A percentile compares a stretch with the other conserved stretches of the same genome.
Conservation (phyloP, 345 rosid genomes). For the Brassica carinata region DNA sequence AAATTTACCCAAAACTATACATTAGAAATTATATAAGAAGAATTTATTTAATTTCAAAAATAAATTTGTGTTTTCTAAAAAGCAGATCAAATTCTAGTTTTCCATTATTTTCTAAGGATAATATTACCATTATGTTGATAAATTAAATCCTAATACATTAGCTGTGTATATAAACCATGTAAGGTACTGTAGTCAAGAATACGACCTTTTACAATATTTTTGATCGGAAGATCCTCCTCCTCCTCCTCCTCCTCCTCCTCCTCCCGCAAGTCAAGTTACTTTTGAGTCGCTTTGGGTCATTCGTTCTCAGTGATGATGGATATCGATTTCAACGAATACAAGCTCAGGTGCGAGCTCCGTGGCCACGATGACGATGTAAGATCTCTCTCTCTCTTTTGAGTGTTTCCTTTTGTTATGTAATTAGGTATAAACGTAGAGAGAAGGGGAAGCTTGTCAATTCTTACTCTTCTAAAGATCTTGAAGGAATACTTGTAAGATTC, state of each 20-base stretch:
- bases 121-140: no score
- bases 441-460: conserved; percentile 81
- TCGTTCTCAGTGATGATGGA: conserved; percentile 51
- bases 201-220: no score
- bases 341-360: conserved; percentile 72
- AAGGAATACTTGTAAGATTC: conserved; percentile 82
- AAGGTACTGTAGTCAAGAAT: no score
- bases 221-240: not conserved
- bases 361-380: conserved; percentile 96
- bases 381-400: conserved; percentile 7
- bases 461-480: conserved; percentile 85
- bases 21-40: no score
- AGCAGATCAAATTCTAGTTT: no score
- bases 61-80: no score
- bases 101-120: no score
- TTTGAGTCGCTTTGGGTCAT: conserved; percentile 27
- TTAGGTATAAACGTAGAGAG: conserved; percentile 83
- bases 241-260: conserved; percentile 24
- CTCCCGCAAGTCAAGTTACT: conserved; percentile 34
- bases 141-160: no score
- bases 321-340: conserved; percentile 70
- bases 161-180: no score
- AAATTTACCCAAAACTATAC: no score
- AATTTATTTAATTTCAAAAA: no score
- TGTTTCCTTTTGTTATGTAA: not conserved